Evolutionary conservation across 805 yeast genomes (phyloP).

Genomic region (Pichia manshurica): DNA sequence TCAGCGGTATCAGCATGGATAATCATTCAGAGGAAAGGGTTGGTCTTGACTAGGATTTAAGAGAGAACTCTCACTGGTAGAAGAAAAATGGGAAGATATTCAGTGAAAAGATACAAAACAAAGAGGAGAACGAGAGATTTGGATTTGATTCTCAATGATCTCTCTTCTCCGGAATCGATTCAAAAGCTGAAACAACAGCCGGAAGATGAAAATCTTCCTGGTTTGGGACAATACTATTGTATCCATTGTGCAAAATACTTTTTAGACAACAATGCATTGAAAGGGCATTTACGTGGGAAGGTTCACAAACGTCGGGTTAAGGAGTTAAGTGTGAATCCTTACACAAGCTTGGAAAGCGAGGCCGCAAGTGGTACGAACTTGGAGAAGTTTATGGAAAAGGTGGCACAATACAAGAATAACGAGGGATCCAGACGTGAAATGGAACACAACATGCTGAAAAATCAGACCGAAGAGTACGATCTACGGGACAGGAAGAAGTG

Average conservation of each 20-base stretch:
- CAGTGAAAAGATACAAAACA: slow-evolving; percentile 82
- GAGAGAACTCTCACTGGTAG: too few species aligned
- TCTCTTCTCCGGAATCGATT: slow-evolving; percentile 60
- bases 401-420: slow-evolving; percentile 48
- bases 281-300: slow-evolving; percentile 67
- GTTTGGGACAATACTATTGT: slow-evolving; percentile 92
- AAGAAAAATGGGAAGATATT: slow-evolving; percentile 74
- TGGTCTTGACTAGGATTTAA: too few species aligned
- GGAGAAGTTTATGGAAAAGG: slow-evolving; percentile 56
- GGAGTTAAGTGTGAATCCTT: slow-evolving; percentile 71
- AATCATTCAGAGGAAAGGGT: too few species aligned
- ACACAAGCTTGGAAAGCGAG: slow-evolving; percentile 81
- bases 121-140: slow-evolving; percentile 81
- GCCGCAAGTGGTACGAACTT: slow-evolving; percentile 84
- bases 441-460: slow-evolving; percentile 32
- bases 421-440: slow-evolving; percentile 42
- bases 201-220: slow-evolving; percentile 84
- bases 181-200: slow-evolving; percentile 69
- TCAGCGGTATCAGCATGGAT: too few species aligned
- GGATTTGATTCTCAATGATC: slow-evolving; percentile 75
- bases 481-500: slow-evolving; percentile 27
- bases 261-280: slow-evolving; percentile 69
- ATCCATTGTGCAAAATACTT: slow-evolving; percentile 90
- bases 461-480: slow-evolving; percentile 28
- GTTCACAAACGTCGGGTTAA: slow-evolving; percentile 83